phyloP scores from a whole-genome alignment of 169 alveolate species.

The Eimeria falciformis region DNA sequence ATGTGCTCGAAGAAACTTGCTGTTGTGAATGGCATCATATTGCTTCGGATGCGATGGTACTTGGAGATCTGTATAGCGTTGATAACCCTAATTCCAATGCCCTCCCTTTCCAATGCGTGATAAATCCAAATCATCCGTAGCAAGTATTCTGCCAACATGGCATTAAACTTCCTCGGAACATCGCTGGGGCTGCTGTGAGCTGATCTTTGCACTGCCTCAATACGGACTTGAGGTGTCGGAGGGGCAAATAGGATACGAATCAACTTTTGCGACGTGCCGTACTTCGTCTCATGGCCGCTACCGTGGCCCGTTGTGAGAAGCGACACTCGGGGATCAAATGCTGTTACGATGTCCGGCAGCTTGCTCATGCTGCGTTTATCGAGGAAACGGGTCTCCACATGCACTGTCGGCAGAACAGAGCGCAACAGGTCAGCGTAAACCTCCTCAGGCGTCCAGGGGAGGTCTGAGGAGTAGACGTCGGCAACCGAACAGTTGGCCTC shows the following conservation, averaged over 20 bases:
- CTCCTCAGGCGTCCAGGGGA: slow-evolving; percentile 41
- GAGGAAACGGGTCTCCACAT: background rate
- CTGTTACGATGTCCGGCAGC: slow-evolving; percentile 1
- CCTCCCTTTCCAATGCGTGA: slow-evolving; percentile 2
- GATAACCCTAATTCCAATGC: slow-evolving; percentile 3
- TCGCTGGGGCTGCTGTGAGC: slow-evolving; percentile 33
- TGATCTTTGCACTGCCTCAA: slow-evolving; percentile 56
- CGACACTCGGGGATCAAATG: slow-evolving; percentile 27
- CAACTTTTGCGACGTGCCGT: slow-evolving; percentile 28
- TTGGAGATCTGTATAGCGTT: slow-evolving; percentile 52
- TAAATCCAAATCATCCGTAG: background rate
- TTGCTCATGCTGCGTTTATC: slow-evolving; percentile 18
- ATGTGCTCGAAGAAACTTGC: slow-evolving; percentile 68
- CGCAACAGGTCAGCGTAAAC: slow-evolving; percentile 34
- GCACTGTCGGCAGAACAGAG: slow-evolving; percentile 17
- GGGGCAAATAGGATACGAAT: slow-evolving; percentile 58
- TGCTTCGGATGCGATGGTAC: slow-evolving; percentile 21
- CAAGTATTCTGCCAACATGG: slow-evolving; percentile 32
- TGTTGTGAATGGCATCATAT: slow-evolving; percentile 33
- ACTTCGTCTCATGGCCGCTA: slow-evolving; percentile 68
- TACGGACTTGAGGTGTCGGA: slow-evolving; percentile 61
- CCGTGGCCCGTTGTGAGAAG: slow-evolving; percentile 32
- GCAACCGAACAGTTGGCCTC: slow-evolving; percentile 34
- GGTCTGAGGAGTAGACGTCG: slow-evolving; percentile 36
- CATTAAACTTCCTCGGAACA: slow-evolving; percentile 23